phyloP scores from a whole-genome alignment of 331 rosid species.

The Pyrus hybrid region DNA sequence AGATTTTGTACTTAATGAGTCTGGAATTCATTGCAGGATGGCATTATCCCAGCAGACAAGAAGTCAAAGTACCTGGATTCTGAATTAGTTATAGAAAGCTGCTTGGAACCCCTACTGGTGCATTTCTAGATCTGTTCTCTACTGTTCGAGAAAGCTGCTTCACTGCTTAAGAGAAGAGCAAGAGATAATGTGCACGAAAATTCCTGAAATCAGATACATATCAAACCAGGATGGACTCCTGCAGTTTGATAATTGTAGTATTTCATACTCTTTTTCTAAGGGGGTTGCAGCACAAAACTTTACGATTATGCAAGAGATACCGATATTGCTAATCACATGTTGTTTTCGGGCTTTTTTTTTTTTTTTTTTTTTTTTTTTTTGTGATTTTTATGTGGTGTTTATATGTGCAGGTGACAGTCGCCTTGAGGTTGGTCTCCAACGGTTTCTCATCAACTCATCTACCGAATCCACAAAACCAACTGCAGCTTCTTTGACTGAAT shows the following conservation, averaged over 20 bases:
- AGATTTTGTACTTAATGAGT: background rate
- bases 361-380: no score
- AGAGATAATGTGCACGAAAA: background rate
- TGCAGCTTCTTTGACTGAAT: no score
- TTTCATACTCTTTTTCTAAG: background rate
- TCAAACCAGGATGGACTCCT: background rate
- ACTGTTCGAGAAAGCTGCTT: constrained; percentile 67
- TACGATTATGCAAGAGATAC: background rate
- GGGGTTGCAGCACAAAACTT: background rate
- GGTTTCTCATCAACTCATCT: no score
- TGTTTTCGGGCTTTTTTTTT: no score
- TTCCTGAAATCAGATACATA: background rate
- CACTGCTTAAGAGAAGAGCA: constrained; percentile 26
- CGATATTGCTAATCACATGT: background rate
- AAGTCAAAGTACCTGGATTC: constrained; percentile 56
- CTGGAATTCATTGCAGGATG: constrained; percentile 58
- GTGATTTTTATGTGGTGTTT: no score
- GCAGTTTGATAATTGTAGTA: background rate
- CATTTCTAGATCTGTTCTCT: constrained; percentile 66
- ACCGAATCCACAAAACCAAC: no score
- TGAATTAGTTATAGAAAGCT: constrained; percentile 25
- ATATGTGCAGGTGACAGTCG: no score
- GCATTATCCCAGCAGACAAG: constrained; percentile 79
- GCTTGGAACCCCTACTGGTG: constrained; percentile 54
- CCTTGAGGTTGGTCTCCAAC: no score